These are phyloP conservation scores for Spergularia azorica DNA, from an alignment of 179 eudicot genomes.

Conservation along the genomic window DNA sequence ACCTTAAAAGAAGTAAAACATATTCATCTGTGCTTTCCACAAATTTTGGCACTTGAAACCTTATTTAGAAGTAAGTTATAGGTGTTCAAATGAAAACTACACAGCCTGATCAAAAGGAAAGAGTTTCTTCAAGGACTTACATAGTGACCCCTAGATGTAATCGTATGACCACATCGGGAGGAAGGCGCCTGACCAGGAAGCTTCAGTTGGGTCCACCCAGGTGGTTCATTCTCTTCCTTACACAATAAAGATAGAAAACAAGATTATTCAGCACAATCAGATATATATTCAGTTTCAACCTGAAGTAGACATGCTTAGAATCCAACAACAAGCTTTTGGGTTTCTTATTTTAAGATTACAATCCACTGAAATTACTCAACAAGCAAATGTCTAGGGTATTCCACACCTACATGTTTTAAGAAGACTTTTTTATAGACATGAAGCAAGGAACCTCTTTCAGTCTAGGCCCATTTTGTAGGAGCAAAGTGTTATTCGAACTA, in stretches of 20 bases:
- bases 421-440: background rate
- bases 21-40: background rate
- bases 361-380: background rate
- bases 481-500: constrained; percentile 9
- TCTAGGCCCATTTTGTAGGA: background rate
- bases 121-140: constrained; percentile 43
- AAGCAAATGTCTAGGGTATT: too few species aligned
- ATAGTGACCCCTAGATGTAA: constrained; percentile 90
- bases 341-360: background rate
- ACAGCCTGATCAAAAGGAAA: constrained; percentile 12
- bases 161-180: constrained; percentile 91
- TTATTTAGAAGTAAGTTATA: background rate
- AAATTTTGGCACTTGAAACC: background rate
- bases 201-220: constrained; percentile 99
- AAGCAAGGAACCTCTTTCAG: background rate
- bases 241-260: constrained; percentile 45
- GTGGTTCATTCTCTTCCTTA: constrained; percentile 96
- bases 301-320: background rate
- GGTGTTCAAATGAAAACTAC: background rate
- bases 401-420: background rate
- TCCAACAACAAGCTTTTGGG: background rate
- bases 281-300: background rate
- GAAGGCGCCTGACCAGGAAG: constrained; percentile 99
- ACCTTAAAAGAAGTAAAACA: background rate
- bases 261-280: constrained; percentile 11